These are phyloP conservation scores for Zygosaccharomyces lentus DNA, from an alignment of 805 yeast genomes.

Conservation along the genomic window DNA sequence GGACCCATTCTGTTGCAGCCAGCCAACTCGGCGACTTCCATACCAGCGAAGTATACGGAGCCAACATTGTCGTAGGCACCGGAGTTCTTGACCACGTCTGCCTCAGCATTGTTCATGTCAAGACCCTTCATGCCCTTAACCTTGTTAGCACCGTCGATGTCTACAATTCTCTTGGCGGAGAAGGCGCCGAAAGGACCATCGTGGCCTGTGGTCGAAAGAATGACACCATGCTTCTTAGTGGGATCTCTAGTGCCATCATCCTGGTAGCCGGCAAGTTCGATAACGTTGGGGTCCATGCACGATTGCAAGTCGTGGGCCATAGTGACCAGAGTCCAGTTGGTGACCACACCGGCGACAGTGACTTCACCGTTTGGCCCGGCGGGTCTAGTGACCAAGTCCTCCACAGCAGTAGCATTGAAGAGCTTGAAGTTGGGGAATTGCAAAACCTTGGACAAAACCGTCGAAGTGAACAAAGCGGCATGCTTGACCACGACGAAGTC, in stretches of 20 bases:
- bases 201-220: slow-evolving; percentile 72
- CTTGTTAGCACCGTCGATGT: slow-evolving; percentile 43
- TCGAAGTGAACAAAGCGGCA: slow-evolving; percentile 73
- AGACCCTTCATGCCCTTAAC: slow-evolving; percentile 72
- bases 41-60: slow-evolving; percentile 47
- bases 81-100: slow-evolving; percentile 65
- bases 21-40: slow-evolving; percentile 75
- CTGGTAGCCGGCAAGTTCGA: slow-evolving; percentile 46
- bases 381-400: slow-evolving; percentile 70
- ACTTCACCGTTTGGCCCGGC: slow-evolving; percentile 52
- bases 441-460: slow-evolving; percentile 63
- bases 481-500: slow-evolving; percentile 77
- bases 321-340: slow-evolving; percentile 77
- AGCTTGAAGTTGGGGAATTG: slow-evolving; percentile 69
- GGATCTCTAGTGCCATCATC: slow-evolving; percentile 34
- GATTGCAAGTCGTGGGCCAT: slow-evolving; percentile 72
- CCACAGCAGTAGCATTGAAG: slow-evolving; percentile 78
- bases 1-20: slow-evolving; percentile 84
- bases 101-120: slow-evolving; percentile 76
- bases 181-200: slow-evolving; percentile 84
- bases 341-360: slow-evolving; percentile 73
- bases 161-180: slow-evolving; percentile 63
- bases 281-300: slow-evolving; percentile 80
- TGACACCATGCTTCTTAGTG: slow-evolving; percentile 42
- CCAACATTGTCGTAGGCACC: slow-evolving; percentile 38